A percentile compares a stretch with the other conserved stretches of the same genome.
These are phyloP conservation scores for Phoenix roebelenii DNA, from an alignment of 176 grass and related monocot genomes.

Conservation along the genomic window DNA sequence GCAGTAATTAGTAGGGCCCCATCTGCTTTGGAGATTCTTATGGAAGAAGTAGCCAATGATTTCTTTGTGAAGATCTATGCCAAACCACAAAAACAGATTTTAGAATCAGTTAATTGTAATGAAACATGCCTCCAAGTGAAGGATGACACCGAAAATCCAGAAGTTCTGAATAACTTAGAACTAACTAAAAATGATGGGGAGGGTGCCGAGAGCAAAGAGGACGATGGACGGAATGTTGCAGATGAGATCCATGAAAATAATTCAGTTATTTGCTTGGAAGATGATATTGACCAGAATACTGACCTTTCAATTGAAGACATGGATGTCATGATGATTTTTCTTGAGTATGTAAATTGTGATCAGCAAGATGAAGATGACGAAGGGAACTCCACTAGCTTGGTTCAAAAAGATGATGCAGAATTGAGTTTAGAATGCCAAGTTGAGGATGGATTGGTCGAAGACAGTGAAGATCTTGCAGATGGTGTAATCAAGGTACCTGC, in stretches of 20 bases:
- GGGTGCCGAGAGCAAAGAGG: background rate
- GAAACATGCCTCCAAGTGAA: no score
- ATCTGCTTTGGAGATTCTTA: slow-evolving; percentile 2
- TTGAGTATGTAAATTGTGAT: slow-evolving; percentile 52
- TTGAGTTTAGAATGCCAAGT: no score
- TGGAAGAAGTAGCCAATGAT: slow-evolving; percentile 43
- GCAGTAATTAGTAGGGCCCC: no score
- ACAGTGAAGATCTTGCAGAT: background rate
- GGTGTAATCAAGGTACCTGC: slow-evolving; percentile 4
- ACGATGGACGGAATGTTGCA: slow-evolving; percentile 1
- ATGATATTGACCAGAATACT: slow-evolving; percentile 32
- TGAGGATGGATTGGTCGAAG: background rate
- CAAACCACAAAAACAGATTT: slow-evolving; percentile 4
- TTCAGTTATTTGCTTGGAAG: background rate
- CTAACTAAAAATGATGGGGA: no score
- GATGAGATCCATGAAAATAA: slow-evolving; percentile 3
- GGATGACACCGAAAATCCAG: no score
- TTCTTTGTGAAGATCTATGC: slow-evolving; percentile 53
- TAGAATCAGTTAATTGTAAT: no score
- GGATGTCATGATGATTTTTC: slow-evolving; percentile 46
- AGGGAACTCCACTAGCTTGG: slow-evolving; percentile 1
- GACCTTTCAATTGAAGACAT: slow-evolving; percentile 51
- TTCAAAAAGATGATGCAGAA: slow-evolving; percentile 5
- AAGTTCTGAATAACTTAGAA: no score
- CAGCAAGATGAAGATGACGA: background rate